Evolutionary conservation across 2,329 filamentous ascomycete species (phyloP), one percentile per base, ranked within the genome.

Genomic region (Calonectria ilicicola): DNA sequence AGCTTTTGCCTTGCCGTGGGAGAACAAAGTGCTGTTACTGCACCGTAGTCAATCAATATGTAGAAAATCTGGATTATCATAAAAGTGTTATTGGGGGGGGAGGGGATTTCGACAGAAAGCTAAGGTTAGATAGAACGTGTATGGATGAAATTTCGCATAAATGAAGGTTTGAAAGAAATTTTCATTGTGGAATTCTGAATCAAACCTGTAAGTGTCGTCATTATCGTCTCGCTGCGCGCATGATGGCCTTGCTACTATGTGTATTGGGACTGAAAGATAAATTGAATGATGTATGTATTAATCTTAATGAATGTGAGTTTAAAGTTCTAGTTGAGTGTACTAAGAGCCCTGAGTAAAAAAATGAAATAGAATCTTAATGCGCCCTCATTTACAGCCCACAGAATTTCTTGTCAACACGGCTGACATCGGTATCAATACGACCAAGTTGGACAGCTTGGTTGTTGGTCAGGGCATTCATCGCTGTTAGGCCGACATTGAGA

Each of bases 391-490:
- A 84, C 69, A 86, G 74, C n/a, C 83, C 83, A 80, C 91, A 92
- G 76, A 83, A 81, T 72, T 78, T 84, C 47, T 78, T 69, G 23
- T 77, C 81, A 44, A 90, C 86, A 83, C 88, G 84, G 38, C 78
- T 80, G 29, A 86, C 87, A 8, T 79, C 76, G 27, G 89, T 90
- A 32, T 90, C 86, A 62, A 93, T 77, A 21, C 87, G 85, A 63
- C 91, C 91, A 46, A 91, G 82, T 58, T 82, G 76, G 10, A 81
- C 82, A 19, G 85, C 90, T 77, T 88, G 86, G 35, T 86, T 86
- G 78, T 86, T 85, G 17, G 90, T 92, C 62, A 92, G 85, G 19
- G 80, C 81, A 81, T 92, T 85, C 87, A 93, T 84, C 67, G 90
- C 91, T 38, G 77, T 80, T 69, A 89, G 81, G 12, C 85, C 90